These are phyloP conservation scores for Brassica cretica DNA, from an alignment of 345 rosid genomes.

Conservation along the genomic window DNA sequence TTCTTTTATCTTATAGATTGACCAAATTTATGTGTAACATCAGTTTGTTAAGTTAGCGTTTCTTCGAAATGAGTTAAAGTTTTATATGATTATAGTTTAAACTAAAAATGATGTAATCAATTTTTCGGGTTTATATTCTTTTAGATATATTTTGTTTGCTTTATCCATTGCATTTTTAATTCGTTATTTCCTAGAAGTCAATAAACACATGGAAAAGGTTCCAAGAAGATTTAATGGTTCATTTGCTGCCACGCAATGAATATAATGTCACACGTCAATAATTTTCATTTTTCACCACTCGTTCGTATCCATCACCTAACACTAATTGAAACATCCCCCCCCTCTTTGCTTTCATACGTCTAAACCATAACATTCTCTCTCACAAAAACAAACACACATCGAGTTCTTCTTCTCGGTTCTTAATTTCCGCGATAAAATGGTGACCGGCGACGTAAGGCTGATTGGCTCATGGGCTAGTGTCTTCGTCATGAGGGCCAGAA, in stretches of 20 bases:
- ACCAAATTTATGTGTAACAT: not conserved
- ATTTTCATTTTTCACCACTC: not conserved
- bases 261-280: not conserved
- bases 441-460: slow-evolving; percentile 29
- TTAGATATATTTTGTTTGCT: not conserved
- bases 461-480: slow-evolving; percentile 42
- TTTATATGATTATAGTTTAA: not conserved
- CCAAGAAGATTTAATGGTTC: not conserved
- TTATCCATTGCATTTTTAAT: not conserved
- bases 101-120: too few species aligned
- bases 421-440: slow-evolving; percentile 17
- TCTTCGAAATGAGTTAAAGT: not conserved
- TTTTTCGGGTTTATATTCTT: not conserved
- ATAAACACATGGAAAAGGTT: slow-evolving; percentile 14
- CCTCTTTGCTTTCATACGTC: not conserved
- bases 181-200: not conserved
- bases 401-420: not conserved
- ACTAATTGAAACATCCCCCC: not conserved
- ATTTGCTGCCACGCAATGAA: not conserved
- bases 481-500: slow-evolving; percentile 35
- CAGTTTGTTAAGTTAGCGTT: not conserved
- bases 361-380: slow-evolving; percentile 4
- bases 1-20: not conserved
- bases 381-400: not conserved
- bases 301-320: not conserved